Base-by-base conservation (phyloP, 1,284 basidiomycete species). In the Cryptococcus deneoformans region DNA sequence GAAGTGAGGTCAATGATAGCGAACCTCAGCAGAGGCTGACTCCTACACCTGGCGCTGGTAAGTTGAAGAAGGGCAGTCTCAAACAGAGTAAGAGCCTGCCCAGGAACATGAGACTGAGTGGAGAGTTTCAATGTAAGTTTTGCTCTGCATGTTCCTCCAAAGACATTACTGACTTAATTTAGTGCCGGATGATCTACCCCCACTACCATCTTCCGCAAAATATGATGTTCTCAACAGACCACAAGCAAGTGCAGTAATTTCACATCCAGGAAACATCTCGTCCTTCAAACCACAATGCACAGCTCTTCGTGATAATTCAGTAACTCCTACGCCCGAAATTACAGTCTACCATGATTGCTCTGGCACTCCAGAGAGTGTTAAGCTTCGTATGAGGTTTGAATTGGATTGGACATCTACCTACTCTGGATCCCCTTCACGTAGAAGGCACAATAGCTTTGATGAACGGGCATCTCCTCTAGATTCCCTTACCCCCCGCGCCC, bases 311-410 rank as follows among this genome's bases (percentile, higher is more conserved):
- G 48, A 52, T 37, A 20, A 39, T 46, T 38, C 55, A 29, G 35
- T 39, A 14, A n/a, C 57, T 6, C 44, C 54, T 3, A 51, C 52
- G 20, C 55, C 54, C 6, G 52, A 52, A 34, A 54, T 54, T 37
- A 46, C 42, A 6, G 53, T 58, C 35, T 54, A 55, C 36, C 50
- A 59, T 46, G 57, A 62, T 37, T 48, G 46, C 29, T 39, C 54
- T 8, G 48, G 16, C 24, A 63, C 64, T 6, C 64, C 64, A 10
- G 64, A 65, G 11, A 63, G 61, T 52, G 48, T 65, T 36, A 59
- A 52, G 29, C 20, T 65, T 6, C 46, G 50, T 20, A 63, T 63
- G 64, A 40, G 53, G 37, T 58, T 63, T 35, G 64, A 65, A 35
- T 43, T 63, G 24, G 59, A 65, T 38, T 35, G 57, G 20, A 52